These are phyloP conservation scores for Canavalia gladiata DNA, from an alignment of 306 rosid species.

Conservation along the genomic window DNA sequence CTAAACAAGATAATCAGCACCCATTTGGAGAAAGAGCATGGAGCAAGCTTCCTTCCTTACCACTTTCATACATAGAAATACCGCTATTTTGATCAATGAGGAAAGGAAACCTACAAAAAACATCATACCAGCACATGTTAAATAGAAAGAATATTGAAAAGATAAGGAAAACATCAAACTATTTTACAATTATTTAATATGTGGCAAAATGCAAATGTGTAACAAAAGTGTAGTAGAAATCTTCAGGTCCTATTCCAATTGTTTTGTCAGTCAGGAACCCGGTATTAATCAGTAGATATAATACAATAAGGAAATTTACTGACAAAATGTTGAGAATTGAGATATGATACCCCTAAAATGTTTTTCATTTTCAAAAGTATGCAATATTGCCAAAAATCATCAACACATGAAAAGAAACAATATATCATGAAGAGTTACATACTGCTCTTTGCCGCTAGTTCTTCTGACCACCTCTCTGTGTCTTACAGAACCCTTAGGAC, in stretches of 20 bases:
- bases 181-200: constrained; percentile 5
- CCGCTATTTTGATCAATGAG: constrained; percentile 76
- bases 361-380: constrained; percentile 23
- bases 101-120: constrained; percentile 87
- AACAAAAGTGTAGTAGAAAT: constrained; percentile 27
- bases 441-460: constrained; percentile 91
- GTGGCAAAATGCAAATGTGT: constrained; percentile 9
- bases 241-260: constrained; percentile 8
- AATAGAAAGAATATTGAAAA: constrained; percentile 33
- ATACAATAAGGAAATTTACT: neutral
- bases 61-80: constrained; percentile 83
- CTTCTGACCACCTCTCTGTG: constrained; percentile 82
- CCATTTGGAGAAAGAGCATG: constrained; percentile 33
- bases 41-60: constrained; percentile 59
- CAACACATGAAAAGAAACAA: constrained; percentile 22
- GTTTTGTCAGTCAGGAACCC: neutral
- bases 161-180: constrained; percentile 12
- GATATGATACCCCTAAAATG: neutral
- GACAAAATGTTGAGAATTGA: neutral
- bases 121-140: constrained; percentile 22
- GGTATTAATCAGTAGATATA: neutral
- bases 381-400: constrained; percentile 20
- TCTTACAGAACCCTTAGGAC: constrained; percentile 91
- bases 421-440: constrained; percentile 55
- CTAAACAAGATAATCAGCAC: constrained; percentile 37